Percentiles rank a stretch among this genome's conserved stretches.
phyloP scores from a whole-genome alignment of 345 rosid genomes.

The Eucalyptus globulus region DNA sequence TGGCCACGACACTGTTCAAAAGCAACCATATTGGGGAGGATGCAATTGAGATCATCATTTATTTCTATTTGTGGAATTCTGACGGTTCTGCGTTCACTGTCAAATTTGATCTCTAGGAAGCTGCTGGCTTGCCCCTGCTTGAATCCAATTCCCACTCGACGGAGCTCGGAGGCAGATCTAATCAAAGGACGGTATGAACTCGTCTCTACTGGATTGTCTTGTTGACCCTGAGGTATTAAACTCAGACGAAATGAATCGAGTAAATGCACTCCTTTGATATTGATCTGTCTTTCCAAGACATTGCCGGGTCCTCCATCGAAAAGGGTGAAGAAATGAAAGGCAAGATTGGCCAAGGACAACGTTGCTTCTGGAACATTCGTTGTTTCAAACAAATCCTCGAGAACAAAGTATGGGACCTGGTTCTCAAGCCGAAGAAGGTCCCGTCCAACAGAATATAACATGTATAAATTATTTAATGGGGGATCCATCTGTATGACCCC shows the following conservation, averaged over 20 bases:
- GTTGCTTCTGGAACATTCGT: background rate
- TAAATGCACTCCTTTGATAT: background rate
- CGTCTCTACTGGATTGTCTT: background rate
- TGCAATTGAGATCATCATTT: background rate
- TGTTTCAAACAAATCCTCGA: background rate
- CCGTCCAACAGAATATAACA: no score
- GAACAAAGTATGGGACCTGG: background rate
- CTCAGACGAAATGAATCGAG: background rate
- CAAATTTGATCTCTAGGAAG: background rate
- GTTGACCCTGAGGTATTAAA: background rate
- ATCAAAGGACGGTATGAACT: rapidly evolving
- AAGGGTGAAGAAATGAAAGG: rapidly evolving
- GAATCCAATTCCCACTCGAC: background rate
- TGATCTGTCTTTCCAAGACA: no score
- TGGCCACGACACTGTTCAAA: background rate
- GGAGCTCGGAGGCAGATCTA: background rate
- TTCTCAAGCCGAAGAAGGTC: background rate
- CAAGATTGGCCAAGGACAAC: background rate
- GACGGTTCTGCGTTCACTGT: rapidly evolving
- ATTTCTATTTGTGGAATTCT: background rate
- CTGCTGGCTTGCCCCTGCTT: background rate
- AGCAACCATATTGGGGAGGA: background rate
- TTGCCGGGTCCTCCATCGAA: no score
- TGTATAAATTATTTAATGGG: no score
- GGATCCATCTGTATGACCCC: no score